Evolutionary conservation across 1,284 basidiomycete genomes (phyloP).

Genomic region (Malassezia cuniculi): DNA sequence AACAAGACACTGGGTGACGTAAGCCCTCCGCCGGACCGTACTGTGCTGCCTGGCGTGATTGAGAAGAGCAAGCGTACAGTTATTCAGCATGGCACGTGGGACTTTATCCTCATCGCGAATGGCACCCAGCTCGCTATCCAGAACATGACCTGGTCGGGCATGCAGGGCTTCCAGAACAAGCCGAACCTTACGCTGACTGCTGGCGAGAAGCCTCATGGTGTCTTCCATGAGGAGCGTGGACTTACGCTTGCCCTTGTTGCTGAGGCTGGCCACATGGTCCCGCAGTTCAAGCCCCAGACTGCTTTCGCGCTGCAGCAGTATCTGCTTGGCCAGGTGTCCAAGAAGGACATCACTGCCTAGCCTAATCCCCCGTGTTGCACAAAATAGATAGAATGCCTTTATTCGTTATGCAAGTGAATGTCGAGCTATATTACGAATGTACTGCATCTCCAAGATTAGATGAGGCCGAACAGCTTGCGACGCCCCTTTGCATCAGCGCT

Average conservation of each 20-base stretch:
- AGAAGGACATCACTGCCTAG: neutral
- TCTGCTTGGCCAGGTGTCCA: constrained; percentile 21
- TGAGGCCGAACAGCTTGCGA: no score
- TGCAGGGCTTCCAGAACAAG: constrained; percentile 31
- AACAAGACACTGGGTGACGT: constrained; percentile 6
- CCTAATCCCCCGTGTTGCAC: no score
- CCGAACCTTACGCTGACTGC: neutral
- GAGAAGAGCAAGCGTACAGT: constrained; percentile 25
- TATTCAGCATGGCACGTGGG: constrained; percentile 32
- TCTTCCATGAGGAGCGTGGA: constrained; percentile 6
- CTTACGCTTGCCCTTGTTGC: constrained; percentile 5
- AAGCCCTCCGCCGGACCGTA: constrained; percentile 4
- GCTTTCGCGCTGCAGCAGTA: constrained; percentile 32
- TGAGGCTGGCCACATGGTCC: constrained; percentile 29
- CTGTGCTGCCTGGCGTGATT: constrained; percentile 26
- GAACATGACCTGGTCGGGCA: constrained; percentile 39
- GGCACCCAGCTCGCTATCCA: constrained; percentile 31
- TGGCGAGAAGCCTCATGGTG: constrained; percentile 1
- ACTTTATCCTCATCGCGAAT: constrained; percentile 30
- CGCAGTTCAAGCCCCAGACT: constrained; percentile 28
- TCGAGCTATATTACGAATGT: no score
- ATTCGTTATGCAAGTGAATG: no score
- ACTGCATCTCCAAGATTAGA: no score
- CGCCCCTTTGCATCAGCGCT: no score
- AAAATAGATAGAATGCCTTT: no score